A percentile compares a stretch with the other conserved stretches of the same genome.
phyloP scores from a whole-genome alignment of 1,284 basidiomycete species.

The Leccinum idahoense region DNA sequence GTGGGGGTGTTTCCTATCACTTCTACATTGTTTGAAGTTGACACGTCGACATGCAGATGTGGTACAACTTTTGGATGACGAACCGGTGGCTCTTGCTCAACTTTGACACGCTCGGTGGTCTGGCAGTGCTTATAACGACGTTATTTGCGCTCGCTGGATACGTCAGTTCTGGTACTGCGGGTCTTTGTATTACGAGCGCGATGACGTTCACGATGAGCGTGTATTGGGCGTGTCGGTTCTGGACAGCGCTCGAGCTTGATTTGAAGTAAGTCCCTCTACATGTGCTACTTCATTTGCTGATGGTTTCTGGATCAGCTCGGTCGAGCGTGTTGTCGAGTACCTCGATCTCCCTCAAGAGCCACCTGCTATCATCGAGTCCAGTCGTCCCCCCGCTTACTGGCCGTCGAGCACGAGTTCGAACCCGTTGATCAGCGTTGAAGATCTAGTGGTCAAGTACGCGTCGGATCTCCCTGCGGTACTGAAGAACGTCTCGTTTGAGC shows the following conservation, averaged over 20 bases:
- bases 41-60: conserved; percentile 45
- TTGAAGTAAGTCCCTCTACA: conserved; percentile 20
- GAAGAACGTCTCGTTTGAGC: conserved; percentile 64
- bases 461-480: conserved; percentile 82
- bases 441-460: conserved; percentile 78
- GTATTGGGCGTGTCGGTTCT: conserved; percentile 68
- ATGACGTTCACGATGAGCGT: conserved; percentile 56
- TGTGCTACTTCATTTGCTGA: conserved; percentile 34
- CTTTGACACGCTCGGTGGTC: conserved; percentile 71
- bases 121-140: conserved; percentile 61
- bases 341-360: conserved; percentile 85
- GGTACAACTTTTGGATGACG: conserved; percentile 77
- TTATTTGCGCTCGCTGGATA: conserved; percentile 68
- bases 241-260: conserved; percentile 43
- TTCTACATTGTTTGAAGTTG: neutral
- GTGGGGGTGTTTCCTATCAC: conserved; percentile 27
- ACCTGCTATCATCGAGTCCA: conserved; percentile 61
- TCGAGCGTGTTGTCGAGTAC: conserved; percentile 88
- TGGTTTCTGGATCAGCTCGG: conserved; percentile 68
- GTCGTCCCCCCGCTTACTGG: conserved; percentile 80
- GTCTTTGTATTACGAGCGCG: conserved; percentile 81
- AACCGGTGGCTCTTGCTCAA: conserved; percentile 74
- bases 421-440: conserved; percentile 56
- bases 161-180: conserved; percentile 72
- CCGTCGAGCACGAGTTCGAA: conserved; percentile 63